Evolutionary conservation across 495 filamentous ascomycete species (phyloP).

Genomic region (Penicillium canariense): DNA sequence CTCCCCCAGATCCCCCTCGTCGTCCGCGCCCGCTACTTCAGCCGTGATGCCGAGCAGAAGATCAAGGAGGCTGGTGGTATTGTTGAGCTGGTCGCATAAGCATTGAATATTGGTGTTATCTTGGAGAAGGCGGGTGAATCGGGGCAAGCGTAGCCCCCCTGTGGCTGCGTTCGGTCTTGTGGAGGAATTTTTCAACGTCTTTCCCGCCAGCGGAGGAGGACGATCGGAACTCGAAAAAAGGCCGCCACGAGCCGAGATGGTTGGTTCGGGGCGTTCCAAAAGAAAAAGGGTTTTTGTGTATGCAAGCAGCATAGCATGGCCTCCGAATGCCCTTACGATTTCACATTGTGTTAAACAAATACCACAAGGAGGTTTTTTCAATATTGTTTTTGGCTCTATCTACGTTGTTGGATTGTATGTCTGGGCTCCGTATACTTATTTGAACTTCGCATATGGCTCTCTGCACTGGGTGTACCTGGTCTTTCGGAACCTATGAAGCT

Average conservation of each 20-base stretch:
- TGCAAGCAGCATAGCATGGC: slow-evolving; percentile 43
- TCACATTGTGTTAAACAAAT: slow-evolving; percentile 43
- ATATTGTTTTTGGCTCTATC: slow-evolving; percentile 11
- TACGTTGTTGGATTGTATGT: neutral
- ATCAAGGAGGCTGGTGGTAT: slow-evolving; percentile 92
- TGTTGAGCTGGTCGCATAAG: slow-evolving; percentile 87
- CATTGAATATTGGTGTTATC: slow-evolving; percentile 32
- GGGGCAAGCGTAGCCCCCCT: slow-evolving; percentile 31
- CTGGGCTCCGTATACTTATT: no score
- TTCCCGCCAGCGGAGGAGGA: slow-evolving; percentile 23
- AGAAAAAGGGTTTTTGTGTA: slow-evolving; percentile 44
- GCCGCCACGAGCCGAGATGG: slow-evolving; percentile 18
- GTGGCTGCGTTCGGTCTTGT: slow-evolving; percentile 35
- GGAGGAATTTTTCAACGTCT: slow-evolving; percentile 28
- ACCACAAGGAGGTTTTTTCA: slow-evolving; percentile 40
- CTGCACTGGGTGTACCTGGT: neutral
- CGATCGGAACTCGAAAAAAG: slow-evolving; percentile 35
- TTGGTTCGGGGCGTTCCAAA: slow-evolving; percentile 29
- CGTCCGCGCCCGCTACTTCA: slow-evolving; percentile 85
- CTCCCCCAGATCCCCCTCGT: slow-evolving; percentile 82
- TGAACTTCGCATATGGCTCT: no score
- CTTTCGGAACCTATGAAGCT: neutral
- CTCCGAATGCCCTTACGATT: slow-evolving; percentile 47
- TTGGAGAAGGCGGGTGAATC: slow-evolving; percentile 35
- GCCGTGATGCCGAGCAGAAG: slow-evolving; percentile 86